phyloP scores from a whole-genome alignment of 1,139 yeast species.

The Kodamaea suecica region DNA sequence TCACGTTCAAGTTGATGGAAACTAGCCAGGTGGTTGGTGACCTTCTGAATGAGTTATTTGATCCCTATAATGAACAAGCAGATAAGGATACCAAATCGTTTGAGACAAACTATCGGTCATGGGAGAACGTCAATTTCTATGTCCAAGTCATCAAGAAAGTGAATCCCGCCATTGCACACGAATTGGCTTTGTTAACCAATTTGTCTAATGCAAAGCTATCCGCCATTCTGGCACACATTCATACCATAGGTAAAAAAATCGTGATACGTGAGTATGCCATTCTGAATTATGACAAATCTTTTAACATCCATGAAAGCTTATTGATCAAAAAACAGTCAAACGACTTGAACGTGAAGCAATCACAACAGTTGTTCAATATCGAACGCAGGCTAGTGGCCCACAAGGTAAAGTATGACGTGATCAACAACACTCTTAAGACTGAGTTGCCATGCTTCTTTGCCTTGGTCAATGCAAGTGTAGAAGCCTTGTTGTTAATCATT shows the following conservation, averaged over 20 bases:
- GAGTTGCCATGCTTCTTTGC: slow-evolving; percentile 40
- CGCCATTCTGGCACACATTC: slow-evolving; percentile 22
- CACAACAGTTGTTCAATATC: slow-evolving; percentile 27
- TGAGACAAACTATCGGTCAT: slow-evolving; percentile 11
- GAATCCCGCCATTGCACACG: slow-evolving; percentile 15
- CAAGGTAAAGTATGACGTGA: slow-evolving; percentile 25
- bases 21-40: slow-evolving; percentile 19
- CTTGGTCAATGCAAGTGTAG: slow-evolving; percentile 24
- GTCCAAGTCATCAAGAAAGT: slow-evolving; percentile 15
- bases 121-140: slow-evolving; percentile 21
- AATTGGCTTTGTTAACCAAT: slow-evolving; percentile 14
- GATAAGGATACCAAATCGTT: slow-evolving; percentile 8
- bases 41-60: slow-evolving; percentile 22
- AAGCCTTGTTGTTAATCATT: slow-evolving; percentile 26
- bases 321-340: slow-evolving; percentile 21
- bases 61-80: slow-evolving; percentile 21
- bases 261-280: slow-evolving; percentile 29
- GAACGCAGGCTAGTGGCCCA: slow-evolving; percentile 32
- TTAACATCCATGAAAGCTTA: slow-evolving; percentile 25
- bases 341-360: slow-evolving; percentile 28
- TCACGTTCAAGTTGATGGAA: slow-evolving; percentile 14
- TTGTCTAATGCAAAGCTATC: slow-evolving; percentile 19
- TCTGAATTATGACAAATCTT: slow-evolving; percentile 34
- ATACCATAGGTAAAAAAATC: slow-evolving; percentile 19
- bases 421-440: slow-evolving; percentile 31